phyloP scores from a whole-genome alignment of 2,329 filamentous ascomycete species.

The Cladophialophora chaetospira region DNA sequence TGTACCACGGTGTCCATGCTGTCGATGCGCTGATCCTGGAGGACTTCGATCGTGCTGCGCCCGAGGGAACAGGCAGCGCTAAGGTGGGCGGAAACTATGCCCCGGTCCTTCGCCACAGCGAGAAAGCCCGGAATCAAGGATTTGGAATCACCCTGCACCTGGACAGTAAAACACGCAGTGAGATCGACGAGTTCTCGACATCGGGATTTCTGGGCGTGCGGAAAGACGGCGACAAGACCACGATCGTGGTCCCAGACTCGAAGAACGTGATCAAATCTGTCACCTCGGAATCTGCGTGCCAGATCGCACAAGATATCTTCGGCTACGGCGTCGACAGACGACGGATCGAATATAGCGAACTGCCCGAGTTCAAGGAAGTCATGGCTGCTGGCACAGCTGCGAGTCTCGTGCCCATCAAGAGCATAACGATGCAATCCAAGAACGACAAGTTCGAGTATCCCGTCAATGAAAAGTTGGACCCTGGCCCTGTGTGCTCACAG shows the following conservation, averaged over 20 bases:
- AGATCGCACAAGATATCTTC: constrained; percentile 69
- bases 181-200: constrained; percentile 95
- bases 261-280: constrained; percentile 85
- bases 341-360: constrained; percentile 62
- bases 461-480: constrained; percentile 54
- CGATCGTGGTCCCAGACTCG: constrained; percentile 83
- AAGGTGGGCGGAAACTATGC: constrained; percentile 97
- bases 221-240: constrained; percentile 56
- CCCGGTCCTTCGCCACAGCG: constrained; percentile 84
- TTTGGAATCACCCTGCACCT: constrained; percentile 95
- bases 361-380: constrained; percentile 70
- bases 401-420: constrained; percentile 85
- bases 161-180: constrained; percentile 78
- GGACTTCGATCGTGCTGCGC: constrained; percentile 91
- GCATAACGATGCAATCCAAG: constrained; percentile 72
- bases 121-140: constrained; percentile 74
- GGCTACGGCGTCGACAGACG: constrained; percentile 84
- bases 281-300: constrained; percentile 75
- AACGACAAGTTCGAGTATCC: constrained; percentile 59
- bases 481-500: constrained; percentile 71
- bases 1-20: constrained; percentile 86
- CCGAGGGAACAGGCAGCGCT: constrained; percentile 84
- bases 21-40: constrained; percentile 88
- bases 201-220: constrained; percentile 86
- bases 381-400: constrained; percentile 92